phyloP scores from a whole-genome alignment of 106 monocot species.

The Dioscorea alata region DNA sequence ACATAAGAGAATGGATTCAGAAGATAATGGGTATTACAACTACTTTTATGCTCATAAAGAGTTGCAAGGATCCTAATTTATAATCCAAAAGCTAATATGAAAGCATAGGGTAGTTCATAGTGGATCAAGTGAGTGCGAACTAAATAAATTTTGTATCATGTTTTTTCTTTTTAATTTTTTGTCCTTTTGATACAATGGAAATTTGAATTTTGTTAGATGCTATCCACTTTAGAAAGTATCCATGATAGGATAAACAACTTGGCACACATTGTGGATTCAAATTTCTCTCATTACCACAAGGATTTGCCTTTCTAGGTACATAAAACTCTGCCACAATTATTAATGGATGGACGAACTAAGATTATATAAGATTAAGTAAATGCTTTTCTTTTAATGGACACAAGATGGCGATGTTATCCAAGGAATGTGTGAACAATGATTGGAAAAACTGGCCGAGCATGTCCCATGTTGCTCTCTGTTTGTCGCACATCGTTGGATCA shows the following conservation, averaged over 20 bases:
- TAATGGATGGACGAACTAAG: not conserved
- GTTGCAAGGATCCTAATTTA: too few species aligned
- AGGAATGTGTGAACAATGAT: not conserved
- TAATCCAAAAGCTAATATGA: too few species aligned
- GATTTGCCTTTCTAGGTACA: not conserved
- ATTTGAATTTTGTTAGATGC: not conserved
- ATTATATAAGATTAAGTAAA: not conserved
- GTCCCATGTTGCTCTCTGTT: not conserved
- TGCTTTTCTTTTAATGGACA: not conserved
- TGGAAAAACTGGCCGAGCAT: not conserved
- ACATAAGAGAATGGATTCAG: too few species aligned
- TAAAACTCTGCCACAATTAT: not conserved
- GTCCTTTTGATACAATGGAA: not conserved
- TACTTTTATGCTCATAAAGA: too few species aligned
- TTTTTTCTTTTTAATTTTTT: not conserved
- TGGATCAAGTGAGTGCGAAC: slow-evolving; percentile 3
- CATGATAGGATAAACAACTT: not conserved
- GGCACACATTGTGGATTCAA: not conserved
- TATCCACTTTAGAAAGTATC: not conserved
- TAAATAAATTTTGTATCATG: not conserved
- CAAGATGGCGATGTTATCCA: not conserved
- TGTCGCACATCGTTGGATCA: not conserved
- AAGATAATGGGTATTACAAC: too few species aligned
- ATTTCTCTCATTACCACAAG: not conserved
- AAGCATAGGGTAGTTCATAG: too few species aligned